Evolutionary conservation across 371 early-diverging fungal genomes (phyloP).

Genomic region (Mucor lusitanicus): DNA sequence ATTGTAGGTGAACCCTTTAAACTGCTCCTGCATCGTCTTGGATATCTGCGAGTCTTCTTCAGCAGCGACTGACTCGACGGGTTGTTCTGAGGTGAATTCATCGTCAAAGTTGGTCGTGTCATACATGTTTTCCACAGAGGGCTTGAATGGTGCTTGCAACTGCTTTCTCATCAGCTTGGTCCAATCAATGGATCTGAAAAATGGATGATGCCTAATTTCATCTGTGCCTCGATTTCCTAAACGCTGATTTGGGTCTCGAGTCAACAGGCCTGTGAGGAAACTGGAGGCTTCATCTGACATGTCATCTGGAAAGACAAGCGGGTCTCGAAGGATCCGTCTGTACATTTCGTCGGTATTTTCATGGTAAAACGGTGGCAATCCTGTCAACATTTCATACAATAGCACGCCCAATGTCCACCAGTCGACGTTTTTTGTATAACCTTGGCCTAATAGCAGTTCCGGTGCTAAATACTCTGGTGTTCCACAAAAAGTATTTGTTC

Average conservation of each 20-base stretch:
- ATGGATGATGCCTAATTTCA: conserved; percentile 89
- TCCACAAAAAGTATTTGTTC: conserved; percentile 97
- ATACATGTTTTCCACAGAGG: conserved; percentile 75
- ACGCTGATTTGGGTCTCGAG: conserved; percentile 83
- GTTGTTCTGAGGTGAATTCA: conserved; percentile 81
- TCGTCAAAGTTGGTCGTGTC: conserved; percentile 88
- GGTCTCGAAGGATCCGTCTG: conserved; percentile 85
- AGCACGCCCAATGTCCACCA: conserved; percentile 99
- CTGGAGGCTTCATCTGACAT: conserved; percentile 75
- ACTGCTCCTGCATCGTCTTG: conserved; percentile 91
- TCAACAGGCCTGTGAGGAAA: conserved; percentile 76
- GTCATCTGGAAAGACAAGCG: conserved; percentile 84
- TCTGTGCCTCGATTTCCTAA: conserved; percentile 86
- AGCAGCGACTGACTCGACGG: conserved; percentile 73
- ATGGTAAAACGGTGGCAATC: conserved; percentile 95
- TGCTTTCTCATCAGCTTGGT: conserved; percentile 80
- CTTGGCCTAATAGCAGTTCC: conserved; percentile 89
- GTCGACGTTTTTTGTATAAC: conserved; percentile 95
- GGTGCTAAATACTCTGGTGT: conserved; percentile 99
- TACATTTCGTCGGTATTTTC: conserved; percentile 97
- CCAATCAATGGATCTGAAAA: conserved; percentile 96
- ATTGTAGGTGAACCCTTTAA: conserved; percentile 82
- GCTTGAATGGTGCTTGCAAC: conserved; percentile 94
- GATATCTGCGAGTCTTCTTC: conserved; percentile 83
- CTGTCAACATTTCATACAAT: conserved; percentile 95